Evolutionary conservation across 225 moss, liverwort and hornwort genomes (phyloP).

Genomic region (Climacium dendroides): DNA sequence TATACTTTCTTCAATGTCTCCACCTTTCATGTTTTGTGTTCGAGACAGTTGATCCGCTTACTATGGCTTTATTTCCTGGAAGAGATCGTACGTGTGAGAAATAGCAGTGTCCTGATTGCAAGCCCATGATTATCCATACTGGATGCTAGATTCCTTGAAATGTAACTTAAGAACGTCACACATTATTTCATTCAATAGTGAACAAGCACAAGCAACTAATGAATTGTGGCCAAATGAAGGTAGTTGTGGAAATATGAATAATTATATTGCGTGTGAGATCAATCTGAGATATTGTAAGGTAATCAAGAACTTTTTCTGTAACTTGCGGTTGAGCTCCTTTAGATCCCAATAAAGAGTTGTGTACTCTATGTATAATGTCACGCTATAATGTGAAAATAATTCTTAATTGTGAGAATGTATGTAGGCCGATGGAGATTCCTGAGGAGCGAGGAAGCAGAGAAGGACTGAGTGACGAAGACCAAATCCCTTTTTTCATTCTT

Average conservation of each 20-base stretch:
- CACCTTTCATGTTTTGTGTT: not conserved
- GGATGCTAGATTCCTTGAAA: not conserved
- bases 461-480: not conserved
- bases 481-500: conserved; percentile 4
- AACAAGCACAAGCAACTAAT: not conserved
- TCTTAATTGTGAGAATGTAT: not conserved
- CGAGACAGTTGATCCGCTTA: not conserved
- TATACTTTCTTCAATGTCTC: not conserved
- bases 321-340: not conserved
- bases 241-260: not conserved
- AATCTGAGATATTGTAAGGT: not conserved
- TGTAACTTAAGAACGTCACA: not conserved
- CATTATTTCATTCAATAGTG: not conserved
- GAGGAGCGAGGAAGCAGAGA: conserved; percentile 13
- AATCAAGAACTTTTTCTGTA: not conserved
- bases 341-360: not conserved
- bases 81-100: not conserved
- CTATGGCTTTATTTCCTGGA: not conserved
- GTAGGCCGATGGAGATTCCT: conserved; percentile 28
- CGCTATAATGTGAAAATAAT: not conserved
- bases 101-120: not conserved
- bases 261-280: not conserved
- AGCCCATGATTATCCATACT: not conserved
- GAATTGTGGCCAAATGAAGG: not conserved
- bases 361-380: not conserved